These are phyloP conservation scores for Fraxinus floribunda DNA, from an alignment of 305 asterid genomes.

Conservation along the genomic window DNA sequence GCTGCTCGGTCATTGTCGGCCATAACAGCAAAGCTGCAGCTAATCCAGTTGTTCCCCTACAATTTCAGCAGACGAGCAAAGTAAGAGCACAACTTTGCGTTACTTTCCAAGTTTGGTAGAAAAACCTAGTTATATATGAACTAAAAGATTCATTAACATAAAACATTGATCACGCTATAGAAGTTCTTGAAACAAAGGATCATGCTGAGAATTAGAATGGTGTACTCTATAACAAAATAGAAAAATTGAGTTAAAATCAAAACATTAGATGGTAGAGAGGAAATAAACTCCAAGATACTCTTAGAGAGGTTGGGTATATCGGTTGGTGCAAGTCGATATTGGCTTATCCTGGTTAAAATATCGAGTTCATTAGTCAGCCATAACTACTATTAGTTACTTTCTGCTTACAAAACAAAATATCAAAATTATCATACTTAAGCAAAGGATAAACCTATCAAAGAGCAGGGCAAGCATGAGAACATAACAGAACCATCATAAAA, in stretches of 20 bases:
- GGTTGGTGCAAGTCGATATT: background rate
- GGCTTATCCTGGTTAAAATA: background rate
- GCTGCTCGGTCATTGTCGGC: slow-evolving; percentile 76
- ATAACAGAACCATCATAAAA: background rate
- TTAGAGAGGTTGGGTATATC: background rate
- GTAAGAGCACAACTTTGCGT: background rate
- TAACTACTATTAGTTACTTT: background rate
- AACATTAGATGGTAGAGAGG: background rate
- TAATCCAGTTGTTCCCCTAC: slow-evolving; percentile 62
- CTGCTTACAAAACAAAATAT: background rate
- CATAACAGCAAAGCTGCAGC: slow-evolving; percentile 66
- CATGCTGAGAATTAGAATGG: background rate
- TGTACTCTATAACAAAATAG: background rate
- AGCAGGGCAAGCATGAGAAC: background rate
- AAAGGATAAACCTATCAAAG: background rate
- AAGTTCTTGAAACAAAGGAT: background rate
- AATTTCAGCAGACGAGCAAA: slow-evolving; percentile 4
- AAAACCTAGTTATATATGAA: no score
- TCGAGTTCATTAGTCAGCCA: background rate
- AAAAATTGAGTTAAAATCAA: background rate
- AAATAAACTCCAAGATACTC: background rate
- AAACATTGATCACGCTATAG: background rate
- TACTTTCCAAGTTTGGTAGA: background rate
- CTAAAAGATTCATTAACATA: no score
- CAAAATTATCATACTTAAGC: background rate